These are phyloP conservation scores for Pythium vanterpoolii DNA, from an alignment of 352 stramenopile species.

Conservation along the genomic window DNA sequence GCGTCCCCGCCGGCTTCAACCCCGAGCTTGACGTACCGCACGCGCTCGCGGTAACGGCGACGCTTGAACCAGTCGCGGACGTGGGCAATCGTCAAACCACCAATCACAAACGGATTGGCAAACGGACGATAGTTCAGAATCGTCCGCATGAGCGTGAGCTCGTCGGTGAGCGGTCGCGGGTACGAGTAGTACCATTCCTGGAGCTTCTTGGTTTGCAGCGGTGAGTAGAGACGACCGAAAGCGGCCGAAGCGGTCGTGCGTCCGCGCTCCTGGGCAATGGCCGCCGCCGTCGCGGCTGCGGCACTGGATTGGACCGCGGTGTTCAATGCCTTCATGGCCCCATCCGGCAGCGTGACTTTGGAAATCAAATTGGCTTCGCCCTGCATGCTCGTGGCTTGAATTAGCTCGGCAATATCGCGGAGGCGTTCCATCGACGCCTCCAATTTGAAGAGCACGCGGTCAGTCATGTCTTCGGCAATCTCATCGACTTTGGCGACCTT, in stretches of 20 bases:
- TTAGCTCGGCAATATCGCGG: conserved; percentile 70
- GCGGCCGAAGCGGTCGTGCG: conserved; percentile 36
- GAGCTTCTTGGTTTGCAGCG: conserved; percentile 72
- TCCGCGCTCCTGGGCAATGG: conserved; percentile 71
- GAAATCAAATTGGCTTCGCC: conserved; percentile 74
- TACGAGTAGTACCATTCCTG: conserved; percentile 86
- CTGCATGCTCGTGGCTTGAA: conserved; percentile 84
- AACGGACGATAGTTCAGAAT: conserved; percentile 83
- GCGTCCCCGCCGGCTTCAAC: conserved; percentile 60
- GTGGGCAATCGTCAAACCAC: conserved; percentile 58
- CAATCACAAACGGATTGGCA: conserved; percentile 58
- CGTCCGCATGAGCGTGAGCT: conserved; percentile 81
- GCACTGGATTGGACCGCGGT: conserved; percentile 60
- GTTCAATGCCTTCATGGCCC: conserved; percentile 55
- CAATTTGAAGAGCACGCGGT: conserved; percentile 72
- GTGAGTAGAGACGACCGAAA: conserved; percentile 53
- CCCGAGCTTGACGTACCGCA: conserved; percentile 73
- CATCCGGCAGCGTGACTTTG: conserved; percentile 63
- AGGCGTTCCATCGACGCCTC: conserved; percentile 68
- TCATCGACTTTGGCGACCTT: conserved; percentile 39
- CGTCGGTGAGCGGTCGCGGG: conserved; percentile 66
- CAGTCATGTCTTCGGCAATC: conserved; percentile 71
- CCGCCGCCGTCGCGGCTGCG: conserved; percentile 54
- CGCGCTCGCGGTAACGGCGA: conserved; percentile 69
- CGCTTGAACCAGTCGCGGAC: conserved; percentile 87